Evolutionary conservation across 345 rosid species (phyloP).

Genomic region (Eucalyptus albens): DNA sequence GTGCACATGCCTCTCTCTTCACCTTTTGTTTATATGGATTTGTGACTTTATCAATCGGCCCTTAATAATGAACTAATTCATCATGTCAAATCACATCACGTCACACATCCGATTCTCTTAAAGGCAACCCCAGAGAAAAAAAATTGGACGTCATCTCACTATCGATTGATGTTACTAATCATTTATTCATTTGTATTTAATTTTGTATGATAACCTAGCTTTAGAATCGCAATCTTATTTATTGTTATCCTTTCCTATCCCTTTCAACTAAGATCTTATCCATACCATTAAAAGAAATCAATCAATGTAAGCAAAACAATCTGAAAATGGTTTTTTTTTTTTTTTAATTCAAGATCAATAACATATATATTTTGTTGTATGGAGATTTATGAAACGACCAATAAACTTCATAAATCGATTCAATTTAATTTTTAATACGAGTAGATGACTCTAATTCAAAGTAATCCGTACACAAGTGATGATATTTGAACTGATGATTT

Average conservation of each 20-base stretch:
- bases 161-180: not conserved
- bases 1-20: too few species aligned
- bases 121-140: rapidly evolving
- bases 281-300: not conserved
- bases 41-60: not conserved
- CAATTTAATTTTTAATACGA: not conserved
- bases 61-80: not conserved
- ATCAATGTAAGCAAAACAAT: not conserved
- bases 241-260: not conserved
- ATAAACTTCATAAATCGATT: not conserved
- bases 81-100: not conserved
- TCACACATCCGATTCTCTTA: not conserved
- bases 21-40: too few species aligned
- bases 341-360: rapidly evolving
- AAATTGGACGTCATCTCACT: not conserved
- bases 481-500: not conserved
- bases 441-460: too few species aligned
- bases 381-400: not conserved
- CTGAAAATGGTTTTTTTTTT: too few species aligned
- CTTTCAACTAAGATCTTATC: not conserved
- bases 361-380: not conserved
- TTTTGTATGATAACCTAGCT: not conserved
- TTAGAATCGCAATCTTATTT: not conserved
- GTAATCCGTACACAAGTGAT: not conserved
- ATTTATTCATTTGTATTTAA: not conserved